Evolutionary conservation across 371 early-diverging fungal species (phyloP), one percentile per base, ranked within the genome.

Genomic region (Rhizopus microsporus): DNA sequence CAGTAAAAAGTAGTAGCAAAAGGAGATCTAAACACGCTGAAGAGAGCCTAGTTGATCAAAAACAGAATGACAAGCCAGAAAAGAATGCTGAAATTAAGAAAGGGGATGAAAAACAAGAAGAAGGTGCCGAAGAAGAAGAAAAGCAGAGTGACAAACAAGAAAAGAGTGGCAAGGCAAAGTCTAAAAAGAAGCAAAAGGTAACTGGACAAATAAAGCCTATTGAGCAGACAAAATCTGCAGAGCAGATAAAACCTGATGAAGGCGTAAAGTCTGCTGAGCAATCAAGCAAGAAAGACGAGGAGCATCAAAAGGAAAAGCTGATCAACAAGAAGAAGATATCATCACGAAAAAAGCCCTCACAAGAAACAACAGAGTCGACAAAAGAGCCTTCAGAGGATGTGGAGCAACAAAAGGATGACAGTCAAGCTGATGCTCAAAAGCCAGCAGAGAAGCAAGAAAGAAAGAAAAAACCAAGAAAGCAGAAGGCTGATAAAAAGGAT

Each of bases 381-480:
- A 37, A 37, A 37, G 38, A 37, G 5, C 6, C 7, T 37, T 37
- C 38, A 37, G 38, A 37, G 13, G 38, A 37, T 37, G 38, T 37
- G 38, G 6, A 37, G 38, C 10, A 37, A 23, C 23, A 23, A 23
- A 23, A 23, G 23, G 23, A 23, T 23, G 23, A 23, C 2, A 23
- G 23, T 2, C 23, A 23, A 23, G 23, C 23, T 23, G 23, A 23
- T 23, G 23, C 2, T 23, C 23, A 23, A 23, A 23, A 23, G 2
- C 23, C 23, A 23, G 23, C 2, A 23, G 23, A 23, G 23, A 23
- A 38, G 23, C 38, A 17, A 8, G 23, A 43, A 35, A 51, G 34
- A 39, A 46, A 52, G 34, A 31, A 55, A 31, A 51, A 64, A 15
- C 35, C 16, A 6, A 54, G 43, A 43, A 52, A 55, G 16, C 32